Percentiles rank a stretch among this genome's conserved stretches.
These are phyloP conservation scores for Gliomastix tumulicola DNA, from an alignment of 2,329 filamentous ascomycete genomes.

Conservation along the genomic window DNA sequence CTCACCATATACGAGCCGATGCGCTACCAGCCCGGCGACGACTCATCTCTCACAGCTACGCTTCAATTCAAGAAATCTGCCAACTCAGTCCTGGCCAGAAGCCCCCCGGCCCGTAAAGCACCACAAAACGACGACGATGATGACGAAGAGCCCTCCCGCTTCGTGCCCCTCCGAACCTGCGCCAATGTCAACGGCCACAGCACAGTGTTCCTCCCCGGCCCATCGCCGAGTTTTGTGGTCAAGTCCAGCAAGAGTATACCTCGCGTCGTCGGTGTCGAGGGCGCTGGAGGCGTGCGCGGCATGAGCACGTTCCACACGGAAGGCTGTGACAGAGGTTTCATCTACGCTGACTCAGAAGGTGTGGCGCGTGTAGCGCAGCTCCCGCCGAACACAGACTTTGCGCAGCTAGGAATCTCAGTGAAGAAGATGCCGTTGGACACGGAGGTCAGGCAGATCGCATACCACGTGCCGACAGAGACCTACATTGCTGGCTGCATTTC, in stretches of 20 bases:
- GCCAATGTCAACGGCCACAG: constrained; percentile 69
- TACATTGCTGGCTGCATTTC: constrained; percentile 72
- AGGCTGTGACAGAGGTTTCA: constrained; percentile 74
- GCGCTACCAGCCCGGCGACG: constrained; percentile 32
- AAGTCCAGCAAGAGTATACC: constrained; percentile 75
- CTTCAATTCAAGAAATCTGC: constrained; percentile 72
- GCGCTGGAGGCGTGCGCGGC: constrained; percentile 59
- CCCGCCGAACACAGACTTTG: constrained; percentile 57
- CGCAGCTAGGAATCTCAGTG: constrained; percentile 69
- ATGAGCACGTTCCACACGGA: constrained; percentile 72
- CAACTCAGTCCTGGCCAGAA: constrained; percentile 58
- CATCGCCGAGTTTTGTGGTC: constrained; percentile 73
- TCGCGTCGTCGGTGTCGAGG: constrained; percentile 66
- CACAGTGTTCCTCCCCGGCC: constrained; percentile 75
- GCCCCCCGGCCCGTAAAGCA: constrained; percentile 36
- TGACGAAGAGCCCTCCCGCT: constrained; percentile 34
- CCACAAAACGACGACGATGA: constrained; percentile 39
- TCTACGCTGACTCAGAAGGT: constrained; percentile 70
- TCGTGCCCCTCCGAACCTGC: constrained; percentile 49
- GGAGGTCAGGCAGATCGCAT: constrained; percentile 67
- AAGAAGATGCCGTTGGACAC: constrained; percentile 63
- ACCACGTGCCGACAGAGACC: constrained; percentile 65
- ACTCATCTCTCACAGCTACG: constrained; percentile 38
- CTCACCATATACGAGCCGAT: constrained; percentile 83
- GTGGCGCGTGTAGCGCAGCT: constrained; percentile 68